Evolutionary conservation across 2,329 filamentous ascomycete genomes (phyloP).

Genomic region (Epichloe hybrida): DNA sequence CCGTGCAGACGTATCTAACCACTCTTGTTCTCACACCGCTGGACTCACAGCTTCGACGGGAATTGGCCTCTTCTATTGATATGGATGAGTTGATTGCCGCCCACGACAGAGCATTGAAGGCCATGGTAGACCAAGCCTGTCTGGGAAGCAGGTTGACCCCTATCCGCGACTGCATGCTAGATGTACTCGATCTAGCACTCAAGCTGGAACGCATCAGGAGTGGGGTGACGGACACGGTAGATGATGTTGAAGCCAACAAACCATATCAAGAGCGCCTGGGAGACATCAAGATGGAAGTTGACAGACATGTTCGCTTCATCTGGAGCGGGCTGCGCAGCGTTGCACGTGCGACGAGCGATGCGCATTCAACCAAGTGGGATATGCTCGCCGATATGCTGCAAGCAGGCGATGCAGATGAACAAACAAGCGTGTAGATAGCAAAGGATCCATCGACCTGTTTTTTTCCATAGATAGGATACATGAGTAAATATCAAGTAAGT

Average conservation of each 20-base stretch:
- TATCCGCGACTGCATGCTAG: conserved; percentile 60
- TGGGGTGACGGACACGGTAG: conserved; percentile 5
- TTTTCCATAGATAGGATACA: no score
- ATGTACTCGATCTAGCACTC: conserved; percentile 62
- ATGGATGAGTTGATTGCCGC: conserved; percentile 68
- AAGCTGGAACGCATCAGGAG: conserved; percentile 48
- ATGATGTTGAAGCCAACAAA: conserved; percentile 19
- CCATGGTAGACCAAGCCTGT: conserved; percentile 54
- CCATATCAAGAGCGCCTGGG: conserved; percentile 38
- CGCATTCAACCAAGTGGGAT: conserved; percentile 54
- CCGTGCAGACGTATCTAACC: conserved; percentile 62
- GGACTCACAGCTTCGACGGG: conserved; percentile 38
- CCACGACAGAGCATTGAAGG: conserved; percentile 50
- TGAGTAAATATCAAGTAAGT: no score
- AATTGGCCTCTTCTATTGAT: conserved; percentile 49
- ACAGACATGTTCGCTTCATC: conserved; percentile 55
- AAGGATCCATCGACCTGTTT: no score
- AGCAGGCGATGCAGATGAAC: conserved; percentile 20
- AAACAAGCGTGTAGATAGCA: background rate
- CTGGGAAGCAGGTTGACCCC: conserved; percentile 54
- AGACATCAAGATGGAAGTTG: conserved; percentile 48
- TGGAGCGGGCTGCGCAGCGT: conserved; percentile 60
- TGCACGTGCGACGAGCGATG: conserved; percentile 56
- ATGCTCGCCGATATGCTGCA: conserved; percentile 70
- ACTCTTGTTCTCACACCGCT: conserved; percentile 56